Base-by-base conservation (phyloP, 164 flowering plant genomes). In the Vitis riparia region DNA sequence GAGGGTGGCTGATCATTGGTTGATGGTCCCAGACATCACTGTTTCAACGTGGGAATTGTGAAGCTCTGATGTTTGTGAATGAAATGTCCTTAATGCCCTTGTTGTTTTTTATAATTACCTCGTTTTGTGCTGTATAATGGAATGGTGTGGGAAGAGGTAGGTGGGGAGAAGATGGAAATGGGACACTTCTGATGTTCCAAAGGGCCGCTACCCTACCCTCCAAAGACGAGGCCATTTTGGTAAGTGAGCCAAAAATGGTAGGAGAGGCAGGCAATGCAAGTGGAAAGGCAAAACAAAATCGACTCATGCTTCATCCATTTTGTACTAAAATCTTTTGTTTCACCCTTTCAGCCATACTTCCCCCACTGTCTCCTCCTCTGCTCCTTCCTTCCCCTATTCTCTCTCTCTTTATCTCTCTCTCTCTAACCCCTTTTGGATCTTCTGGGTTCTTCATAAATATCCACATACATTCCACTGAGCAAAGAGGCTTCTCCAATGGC, bases 81-180 rank as follows among this genome's bases (percentile, higher is more conserved):
- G 60, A 66, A 66, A 66, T 29, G 69, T 53, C 69, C 14, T 3
- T 55, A 30, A 2, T 66, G 2, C 69, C 69, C 60, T 37, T 66
- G 7, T 11, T 23, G 0, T 51, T 65, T n/a, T 29, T 19, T 6
- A 8, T 17, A 9, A 10, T 63, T 16, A 17, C 51, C 30, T 4
- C 8, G 16, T n/a, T 19, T 15, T 9, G 0, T 44, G 2, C 23
- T 15, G 8, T 62, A 4, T 37, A 37, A 37, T 37, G 44, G 44
- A 37, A 37, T 37, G 5, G 44, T 37, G 44, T 32, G 37, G 23
- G 1, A 19, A 19, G 23, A 19, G 23, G 23, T 1, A 19, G 23
- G 23, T 19, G 23, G 1, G 27, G 27, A 23, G 2, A 23, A 23
- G 2, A 23, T 23, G 27, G 27, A 23, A 23, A 23, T 23, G 27